A percentile compares a stretch with the other conserved stretches of the same genome.
Evolutionary conservation across 495 filamentous ascomycete genomes (phyloP).

Genomic region (Penicillium psychrofluorescens): DNA sequence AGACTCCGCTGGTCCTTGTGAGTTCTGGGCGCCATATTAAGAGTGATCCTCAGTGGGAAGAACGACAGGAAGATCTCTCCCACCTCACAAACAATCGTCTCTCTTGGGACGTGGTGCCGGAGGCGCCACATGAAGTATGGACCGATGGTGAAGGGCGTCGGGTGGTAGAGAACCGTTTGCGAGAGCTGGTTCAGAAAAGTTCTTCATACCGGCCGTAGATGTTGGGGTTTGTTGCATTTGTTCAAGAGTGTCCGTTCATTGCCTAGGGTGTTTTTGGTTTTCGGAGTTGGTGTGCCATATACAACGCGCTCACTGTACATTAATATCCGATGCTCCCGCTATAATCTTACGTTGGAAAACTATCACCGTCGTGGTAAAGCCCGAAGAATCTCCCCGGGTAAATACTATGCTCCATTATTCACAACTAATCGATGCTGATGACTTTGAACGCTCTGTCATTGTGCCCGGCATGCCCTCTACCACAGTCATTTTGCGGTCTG

Average conservation of each 20-base stretch:
- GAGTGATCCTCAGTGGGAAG: slow-evolving; percentile 62
- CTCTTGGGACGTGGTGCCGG: slow-evolving; percentile 78
- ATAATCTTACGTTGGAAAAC: no score
- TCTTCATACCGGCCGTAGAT: neutral
- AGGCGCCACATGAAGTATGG: slow-evolving; percentile 88
- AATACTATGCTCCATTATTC: no score
- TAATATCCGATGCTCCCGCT: no score
- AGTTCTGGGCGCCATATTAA: slow-evolving; percentile 62
- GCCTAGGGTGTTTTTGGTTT: no score
- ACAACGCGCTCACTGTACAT: no score
- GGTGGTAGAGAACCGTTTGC: slow-evolving; percentile 63
- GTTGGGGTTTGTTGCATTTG: neutral
- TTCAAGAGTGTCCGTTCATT: neutral
- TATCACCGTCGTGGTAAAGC: no score
- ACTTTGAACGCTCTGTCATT: no score
- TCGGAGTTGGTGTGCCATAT: no score
- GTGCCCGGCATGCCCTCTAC: no score
- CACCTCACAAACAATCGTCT: slow-evolving; percentile 66
- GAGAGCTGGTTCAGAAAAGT: slow-evolving; percentile 45
- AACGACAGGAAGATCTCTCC: slow-evolving; percentile 76
- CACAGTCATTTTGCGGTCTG: no score
- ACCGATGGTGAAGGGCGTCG: slow-evolving; percentile 55
- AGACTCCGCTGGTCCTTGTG: slow-evolving; percentile 71
- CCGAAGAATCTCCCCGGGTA: no score
- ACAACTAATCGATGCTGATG: no score